Evolutionary conservation across 495 filamentous ascomycete genomes (phyloP), one percentile per base, ranked within the genome.

Genomic region (Aspergillus cristatus): DNA sequence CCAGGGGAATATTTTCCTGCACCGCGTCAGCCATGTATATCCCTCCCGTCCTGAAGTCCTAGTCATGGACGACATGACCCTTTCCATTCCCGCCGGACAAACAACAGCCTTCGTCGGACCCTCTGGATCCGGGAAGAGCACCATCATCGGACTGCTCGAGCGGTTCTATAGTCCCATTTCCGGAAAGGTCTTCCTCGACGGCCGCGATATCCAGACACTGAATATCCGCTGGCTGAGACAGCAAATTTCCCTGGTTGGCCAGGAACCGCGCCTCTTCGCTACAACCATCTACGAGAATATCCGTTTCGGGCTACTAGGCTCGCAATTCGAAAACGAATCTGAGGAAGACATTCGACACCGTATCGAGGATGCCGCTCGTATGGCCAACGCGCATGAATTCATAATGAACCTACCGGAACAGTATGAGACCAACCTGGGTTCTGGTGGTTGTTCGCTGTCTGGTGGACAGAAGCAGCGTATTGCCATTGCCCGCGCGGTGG

Each of bases 381-480:
- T 84, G 74, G 81, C 91, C 20, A 95, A 95, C 50, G 90, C 89
- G 2, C 88, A 96, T 46, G 85, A 88, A 36, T 97, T 97, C 55
- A 79, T 98, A 49, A 74, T 57, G 14, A 61, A 65, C 11, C 66
- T 97, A 2, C 90, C 91, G 0, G 79, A 95, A 48, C 79, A 81
- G 1, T 96, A 96, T 50, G 76, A 94, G 47, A 97, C 90, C 0
- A 83, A 91, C 38, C 87, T 98, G 35, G 91, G 91, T 37, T 84
- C 94, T 56, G 81, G 89, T 35, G 90, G 87, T 7, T 89, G 93
- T 55, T 63, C 94, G 18, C 67, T 98, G 20, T 89, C 82, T 25
- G 91, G 91, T 51, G 91, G 91, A 12, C 91, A 98, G 64, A 96
- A 95, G 57, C 91, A 98, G 56, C 84, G 91, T 38, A 93, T 96